Conservation (phyloP, 805 yeast genomes). For the Metschnikowia matae region DNA sequence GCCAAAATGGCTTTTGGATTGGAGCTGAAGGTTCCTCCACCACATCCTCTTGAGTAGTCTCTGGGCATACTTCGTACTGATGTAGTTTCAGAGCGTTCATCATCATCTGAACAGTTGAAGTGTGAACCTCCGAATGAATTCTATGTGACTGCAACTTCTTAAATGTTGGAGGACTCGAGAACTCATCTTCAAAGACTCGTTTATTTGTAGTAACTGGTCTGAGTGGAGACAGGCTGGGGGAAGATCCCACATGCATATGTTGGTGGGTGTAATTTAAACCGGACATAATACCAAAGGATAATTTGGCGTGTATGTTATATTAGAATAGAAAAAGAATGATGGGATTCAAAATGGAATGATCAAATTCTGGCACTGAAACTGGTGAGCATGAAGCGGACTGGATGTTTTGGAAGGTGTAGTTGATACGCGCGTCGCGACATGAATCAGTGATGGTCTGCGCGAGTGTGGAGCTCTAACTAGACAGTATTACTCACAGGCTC, state of each 20-base stretch:
- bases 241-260: neutral
- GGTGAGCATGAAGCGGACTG: neutral
- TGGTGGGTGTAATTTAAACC: neutral
- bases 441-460: conserved; percentile 2
- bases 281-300: neutral
- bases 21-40: neutral
- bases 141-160: conserved; percentile 24
- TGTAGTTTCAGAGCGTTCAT: conserved; percentile 26
- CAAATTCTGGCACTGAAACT: neutral
- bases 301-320: neutral
- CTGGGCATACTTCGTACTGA: neutral
- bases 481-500: no score
- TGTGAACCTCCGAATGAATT: conserved; percentile 31
- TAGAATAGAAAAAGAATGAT: no score
- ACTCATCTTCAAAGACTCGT: conserved; percentile 15
- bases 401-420: no score
- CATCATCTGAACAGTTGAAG: conserved; percentile 27
- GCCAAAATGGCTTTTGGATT: conserved; percentile 18
- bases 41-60: neutral
- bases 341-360: no score
- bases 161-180: neutral
- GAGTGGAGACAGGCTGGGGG: conserved; percentile 5
- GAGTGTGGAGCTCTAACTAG: neutral
- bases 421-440: conserved; percentile 3
- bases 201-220: conserved; percentile 9